These are phyloP conservation scores for Astrocystis sublimbata DNA, from an alignment of 495 filamentous ascomycete species.

Conservation along the genomic window DNA sequence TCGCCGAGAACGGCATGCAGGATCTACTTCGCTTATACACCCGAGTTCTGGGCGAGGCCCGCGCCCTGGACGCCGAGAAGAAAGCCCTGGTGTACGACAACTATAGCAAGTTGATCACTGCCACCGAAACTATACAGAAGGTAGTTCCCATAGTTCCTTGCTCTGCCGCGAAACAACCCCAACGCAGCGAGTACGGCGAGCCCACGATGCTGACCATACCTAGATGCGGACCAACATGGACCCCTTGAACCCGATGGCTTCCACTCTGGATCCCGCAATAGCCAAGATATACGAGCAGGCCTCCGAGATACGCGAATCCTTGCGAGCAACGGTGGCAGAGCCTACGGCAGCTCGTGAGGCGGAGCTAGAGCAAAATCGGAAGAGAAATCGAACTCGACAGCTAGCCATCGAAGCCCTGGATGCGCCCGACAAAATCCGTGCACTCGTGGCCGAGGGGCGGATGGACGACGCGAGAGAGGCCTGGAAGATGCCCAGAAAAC, in stretches of 20 bases:
- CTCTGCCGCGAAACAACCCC: not conserved
- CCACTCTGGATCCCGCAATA: constrained; percentile 75
- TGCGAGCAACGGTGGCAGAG: constrained; percentile 46
- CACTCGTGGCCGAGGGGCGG: constrained; percentile 62
- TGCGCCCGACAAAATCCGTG: constrained; percentile 60
- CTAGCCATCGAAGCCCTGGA: constrained; percentile 72
- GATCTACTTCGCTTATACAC: constrained; percentile 66
- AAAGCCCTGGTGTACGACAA: constrained; percentile 99
- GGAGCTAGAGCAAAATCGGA: constrained; percentile 33
- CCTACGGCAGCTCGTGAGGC: constrained; percentile 34
- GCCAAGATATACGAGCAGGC: constrained; percentile 80
- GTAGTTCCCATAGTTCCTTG: constrained; percentile 33
- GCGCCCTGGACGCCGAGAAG: constrained; percentile 88
- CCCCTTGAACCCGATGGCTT: constrained; percentile 66
- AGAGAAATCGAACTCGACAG: constrained; percentile 58
- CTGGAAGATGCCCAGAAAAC: constrained; percentile 58
- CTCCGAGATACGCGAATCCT: constrained; percentile 56
- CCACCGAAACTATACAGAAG: constrained; percentile 90
- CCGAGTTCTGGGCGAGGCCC: constrained; percentile 71
- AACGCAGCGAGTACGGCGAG: not conserved
- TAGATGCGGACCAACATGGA: constrained; percentile 75
- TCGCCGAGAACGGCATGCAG: constrained; percentile 64
- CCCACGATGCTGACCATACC: not conserved
- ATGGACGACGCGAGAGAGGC: constrained; percentile 59
- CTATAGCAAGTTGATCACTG: constrained; percentile 91